Base-by-base conservation (phyloP, 805 yeast species). In the Zygoascus tannicola region DNA sequence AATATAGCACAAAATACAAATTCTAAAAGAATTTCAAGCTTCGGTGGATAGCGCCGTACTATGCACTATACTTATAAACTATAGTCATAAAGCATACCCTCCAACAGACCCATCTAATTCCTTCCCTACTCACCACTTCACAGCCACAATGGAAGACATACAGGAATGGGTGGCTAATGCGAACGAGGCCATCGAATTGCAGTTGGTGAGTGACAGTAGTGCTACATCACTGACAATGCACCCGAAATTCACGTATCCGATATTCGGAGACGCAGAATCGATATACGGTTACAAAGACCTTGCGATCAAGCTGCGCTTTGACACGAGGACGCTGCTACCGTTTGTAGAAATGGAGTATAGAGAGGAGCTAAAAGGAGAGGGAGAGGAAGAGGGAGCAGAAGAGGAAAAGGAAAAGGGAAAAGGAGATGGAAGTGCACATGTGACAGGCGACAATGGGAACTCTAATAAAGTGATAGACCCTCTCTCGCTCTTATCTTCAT, bases 231-330 rank as follows among this genome's bases (percentile, higher is more conserved):
- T 16, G 8, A 40, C 36, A 23, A 87, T 88, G 66, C 65, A 71
- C 32, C 97, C 97, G 0, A 56, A 66, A 12, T 87, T 85, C 65
- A 90, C 97, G 1, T 92, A 92, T 60, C 95, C 97, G 2, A 81
- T 92, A 8, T 92, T 77, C 68, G 97, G 97, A 4, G 95, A 87
- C 39, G 73, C 86, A 1, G 98, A 92, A 58, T 80, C 80, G 43
- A 79, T 92, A 1, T 85, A 80, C 56, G 98, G 98, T 2, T 92
- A 76, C 59, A 73, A 80, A 51, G 81, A 76, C 52, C 67, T 88
- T 32, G 68, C 69, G 26, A 76, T 92, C 30, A 20, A 49, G 48
- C 51, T 74, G n/a, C 77, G 81, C 15, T 85, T 85, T 59, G 95
- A 88, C 57, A 75, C 82, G 32, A 66, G 70, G 38, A 80, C 92